Percentiles rank a stretch among this genome's conserved stretches.
Conservation (phyloP, 2,329 filamentous ascomycete species). For the Calonectria henricotiae region DNA sequence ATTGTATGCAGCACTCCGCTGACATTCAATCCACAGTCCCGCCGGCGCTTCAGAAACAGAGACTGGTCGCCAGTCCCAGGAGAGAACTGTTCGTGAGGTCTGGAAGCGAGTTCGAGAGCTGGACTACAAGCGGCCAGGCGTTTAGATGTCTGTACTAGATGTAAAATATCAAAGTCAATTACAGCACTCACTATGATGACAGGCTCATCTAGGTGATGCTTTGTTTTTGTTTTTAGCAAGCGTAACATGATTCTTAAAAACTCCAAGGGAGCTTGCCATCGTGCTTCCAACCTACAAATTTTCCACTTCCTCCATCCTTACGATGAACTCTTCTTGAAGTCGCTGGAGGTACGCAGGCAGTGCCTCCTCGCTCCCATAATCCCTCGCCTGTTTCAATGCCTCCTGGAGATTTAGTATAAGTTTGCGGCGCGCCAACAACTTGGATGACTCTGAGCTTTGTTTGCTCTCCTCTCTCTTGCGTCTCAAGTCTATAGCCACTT, state of each 20-base stretch:
- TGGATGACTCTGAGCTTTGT: slow-evolving; percentile 72
- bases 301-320: slow-evolving; percentile 79
- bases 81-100: slow-evolving; percentile 80
- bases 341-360: slow-evolving; percentile 62
- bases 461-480: slow-evolving; percentile 72
- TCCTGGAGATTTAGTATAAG: slow-evolving; percentile 82
- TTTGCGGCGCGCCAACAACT: slow-evolving; percentile 77
- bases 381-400: slow-evolving; percentile 78
- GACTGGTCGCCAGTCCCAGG: slow-evolving; percentile 77
- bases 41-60: slow-evolving; percentile 75
- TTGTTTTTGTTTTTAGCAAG: too few relatives aligned
- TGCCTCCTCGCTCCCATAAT: slow-evolving; percentile 75
- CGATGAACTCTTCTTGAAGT: slow-evolving; percentile 81
- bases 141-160: slow-evolving; percentile 30
- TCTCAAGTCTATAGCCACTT: slow-evolving; percentile 76
- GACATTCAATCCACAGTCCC: slow-evolving; percentile 64
- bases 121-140: slow-evolving; percentile 78
- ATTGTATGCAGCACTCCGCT: slow-evolving; percentile 16
- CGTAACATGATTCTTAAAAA: background rate
- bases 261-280: background rate
- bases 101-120: slow-evolving; percentile 79
- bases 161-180: slow-evolving; percentile 25
- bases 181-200: background rate
- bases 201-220: background rate
- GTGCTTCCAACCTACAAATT: slow-evolving; percentile 37